Evolutionary conservation across 73 alveolate genomes (phyloP), one percentile per base, ranked within the genome.

Genomic region (Blepharisma japonicum): DNA sequence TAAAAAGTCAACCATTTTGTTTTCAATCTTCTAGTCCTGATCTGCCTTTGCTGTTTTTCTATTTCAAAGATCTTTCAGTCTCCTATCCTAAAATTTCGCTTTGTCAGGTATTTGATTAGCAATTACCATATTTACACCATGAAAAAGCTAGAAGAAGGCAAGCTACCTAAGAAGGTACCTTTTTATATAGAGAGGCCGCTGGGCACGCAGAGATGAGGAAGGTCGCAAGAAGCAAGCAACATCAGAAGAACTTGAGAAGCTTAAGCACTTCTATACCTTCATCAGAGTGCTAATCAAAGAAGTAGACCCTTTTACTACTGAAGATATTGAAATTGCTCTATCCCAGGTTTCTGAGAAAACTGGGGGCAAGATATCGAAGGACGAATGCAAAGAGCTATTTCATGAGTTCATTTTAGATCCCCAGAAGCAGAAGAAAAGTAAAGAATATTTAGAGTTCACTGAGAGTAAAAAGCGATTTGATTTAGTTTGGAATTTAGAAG

Each of bases 361-460:
- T 18, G 39, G n/a, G 18, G 49, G 23, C 47, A n/a, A 20, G 47
- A 14, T n/a, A 1, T 14, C 14, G 18, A 18, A 14, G 18, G 18
- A n/a, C 14, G 74, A 61, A 2, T 25, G 11, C 48, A 14, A 3
- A 20, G 46, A 25, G n/a, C 47, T 61, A 18, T 25, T 20, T 14
- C 74, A 25, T 2, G 74, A 61, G 47, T 61, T 20, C 23, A 39
- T 61, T 1, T 2, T 20, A 18, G 74, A 61, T 14, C 74, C 74
- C 18, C 74, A 61, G 23, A 61, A 61, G 74, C 46, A 61, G 18
- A 61, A 25, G 74, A 61, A 61, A 61, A 61, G 74, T 61, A 61
- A 61, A 14, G 14, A 8, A 8, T 61, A 61, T 25, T 61, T 25
- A 61, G 74, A 61, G 23, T 61, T 61, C 46, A 11, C 38, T 25